These are phyloP conservation scores for Boehmeria nivea DNA, from an alignment of 306 rosid genomes.

Conservation along the genomic window DNA sequence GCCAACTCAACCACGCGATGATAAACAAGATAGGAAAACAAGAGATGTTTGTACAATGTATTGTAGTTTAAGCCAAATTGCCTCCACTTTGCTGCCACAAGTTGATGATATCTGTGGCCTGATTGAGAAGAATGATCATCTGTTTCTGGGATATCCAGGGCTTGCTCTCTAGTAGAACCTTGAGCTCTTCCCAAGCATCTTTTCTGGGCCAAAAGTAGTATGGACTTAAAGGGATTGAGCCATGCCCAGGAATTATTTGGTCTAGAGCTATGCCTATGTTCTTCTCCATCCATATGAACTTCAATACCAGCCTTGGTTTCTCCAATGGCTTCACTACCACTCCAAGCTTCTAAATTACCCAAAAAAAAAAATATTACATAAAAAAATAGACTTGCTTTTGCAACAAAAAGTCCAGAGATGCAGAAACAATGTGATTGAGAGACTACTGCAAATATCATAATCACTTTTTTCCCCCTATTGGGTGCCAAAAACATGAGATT, in stretches of 20 bases:
- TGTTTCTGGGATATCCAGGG: constrained; percentile 98
- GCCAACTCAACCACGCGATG: background rate
- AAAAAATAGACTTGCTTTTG: no score
- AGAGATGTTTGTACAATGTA: constrained; percentile 15
- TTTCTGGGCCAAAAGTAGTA: constrained; percentile 98
- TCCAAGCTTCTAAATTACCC: constrained; percentile 60
- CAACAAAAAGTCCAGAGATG: no score
- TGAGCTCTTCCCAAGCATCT: constrained; percentile 99
- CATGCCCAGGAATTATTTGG: constrained; percentile 75
- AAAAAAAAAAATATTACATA: background rate
- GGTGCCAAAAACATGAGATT: no score
- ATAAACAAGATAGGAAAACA: background rate
- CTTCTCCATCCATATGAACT: constrained; percentile 99
- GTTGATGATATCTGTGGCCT: constrained; percentile 93
- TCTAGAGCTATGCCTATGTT: constrained; percentile 88
- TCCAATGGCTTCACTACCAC: constrained; percentile 79
- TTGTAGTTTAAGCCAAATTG: constrained; percentile 44
- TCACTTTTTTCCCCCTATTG: no score
- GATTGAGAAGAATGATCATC: constrained; percentile 97
- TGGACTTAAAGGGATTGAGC: constrained; percentile 85
- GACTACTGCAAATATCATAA: no score
- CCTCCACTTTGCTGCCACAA: constrained; percentile 99
- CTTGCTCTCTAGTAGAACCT: constrained; percentile 84
- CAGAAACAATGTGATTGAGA: no score
- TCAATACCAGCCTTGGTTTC: constrained; percentile 77